A percentile compares a stretch with the other conserved stretches of the same genome.
Conservation (phyloP, 106 monocot species). For the Cymbidium sinense region DNA sequence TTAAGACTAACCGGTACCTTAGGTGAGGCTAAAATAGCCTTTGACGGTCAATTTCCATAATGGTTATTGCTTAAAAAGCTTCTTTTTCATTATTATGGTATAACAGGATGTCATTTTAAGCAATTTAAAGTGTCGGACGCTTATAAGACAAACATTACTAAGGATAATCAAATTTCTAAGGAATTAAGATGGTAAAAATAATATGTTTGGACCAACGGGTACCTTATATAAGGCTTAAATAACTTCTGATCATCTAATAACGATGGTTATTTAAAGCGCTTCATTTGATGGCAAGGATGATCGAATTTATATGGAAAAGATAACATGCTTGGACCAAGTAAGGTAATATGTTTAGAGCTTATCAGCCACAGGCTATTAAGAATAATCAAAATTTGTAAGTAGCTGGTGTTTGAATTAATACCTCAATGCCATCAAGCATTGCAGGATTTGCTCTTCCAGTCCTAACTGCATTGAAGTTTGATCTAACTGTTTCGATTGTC, state of each 20-base stretch:
- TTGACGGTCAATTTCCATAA: too few relatives aligned
- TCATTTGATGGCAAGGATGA: too few relatives aligned
- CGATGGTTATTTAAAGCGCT: too few relatives aligned
- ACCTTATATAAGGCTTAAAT: background rate
- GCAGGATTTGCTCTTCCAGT: conserved; percentile 93
- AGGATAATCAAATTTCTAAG: background rate
- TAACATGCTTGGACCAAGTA: background rate
- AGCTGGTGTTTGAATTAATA: conserved; percentile 15
- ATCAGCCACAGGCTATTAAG: background rate
- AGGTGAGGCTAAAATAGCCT: too few relatives aligned
- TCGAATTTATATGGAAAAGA: too few relatives aligned
- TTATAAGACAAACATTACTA: background rate
- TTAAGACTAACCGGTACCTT: too few relatives aligned
- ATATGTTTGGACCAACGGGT: background rate
- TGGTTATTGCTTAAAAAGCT: too few relatives aligned
- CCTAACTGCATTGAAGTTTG: conserved; percentile 82
- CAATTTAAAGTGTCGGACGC: background rate
- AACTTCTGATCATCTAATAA: background rate
- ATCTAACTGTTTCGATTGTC: conserved; percentile 67
- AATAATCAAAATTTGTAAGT: background rate
- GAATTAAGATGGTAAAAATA: background rate
- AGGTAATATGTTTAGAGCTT: background rate
- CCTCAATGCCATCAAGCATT: conserved; percentile 94
- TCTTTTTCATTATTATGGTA: too few relatives aligned
- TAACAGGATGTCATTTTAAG: background rate